Evolutionary conservation across 2,329 filamentous ascomycete species (phyloP).

Genomic region (Diaporthe destruens): DNA sequence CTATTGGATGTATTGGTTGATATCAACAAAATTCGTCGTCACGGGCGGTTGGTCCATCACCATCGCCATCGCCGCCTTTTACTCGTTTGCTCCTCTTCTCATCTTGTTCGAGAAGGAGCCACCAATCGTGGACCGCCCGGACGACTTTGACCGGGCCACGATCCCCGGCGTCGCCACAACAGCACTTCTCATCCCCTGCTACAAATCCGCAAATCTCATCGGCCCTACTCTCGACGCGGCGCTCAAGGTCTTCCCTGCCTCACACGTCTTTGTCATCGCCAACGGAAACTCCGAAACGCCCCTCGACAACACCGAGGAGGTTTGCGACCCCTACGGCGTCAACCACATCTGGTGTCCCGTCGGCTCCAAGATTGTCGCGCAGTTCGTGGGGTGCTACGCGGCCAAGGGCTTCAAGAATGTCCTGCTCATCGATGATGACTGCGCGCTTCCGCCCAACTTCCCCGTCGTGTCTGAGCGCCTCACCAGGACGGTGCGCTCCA

Average conservation of each 20-base stretch:
- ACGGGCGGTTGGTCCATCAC: conserved; percentile 56
- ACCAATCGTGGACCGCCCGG: conserved; percentile 41
- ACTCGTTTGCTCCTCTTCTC: conserved; percentile 43
- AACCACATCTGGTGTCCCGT: conserved; percentile 63
- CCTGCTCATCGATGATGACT: conserved; percentile 64
- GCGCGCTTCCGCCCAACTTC: conserved; percentile 60
- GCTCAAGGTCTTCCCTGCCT: conserved; percentile 58
- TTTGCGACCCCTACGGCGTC: conserved; percentile 58
- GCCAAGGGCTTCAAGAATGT: conserved; percentile 59
- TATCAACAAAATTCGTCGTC: conserved; percentile 55
- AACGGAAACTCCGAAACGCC: conserved; percentile 62
- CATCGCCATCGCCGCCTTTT: conserved; percentile 50
- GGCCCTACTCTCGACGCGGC: conserved; percentile 57
- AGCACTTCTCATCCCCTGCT: conserved; percentile 58
- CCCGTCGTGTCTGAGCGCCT: conserved; percentile 60
- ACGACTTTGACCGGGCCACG: conserved; percentile 35
- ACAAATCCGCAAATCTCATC: conserved; percentile 58
- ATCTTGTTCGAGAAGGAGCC: conserved; percentile 51
- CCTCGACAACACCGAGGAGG: conserved; percentile 60
- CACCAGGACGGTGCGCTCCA: conserved; percentile 55
- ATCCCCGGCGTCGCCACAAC: conserved; percentile 33
- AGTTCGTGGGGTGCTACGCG: conserved; percentile 62
- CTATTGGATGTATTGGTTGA: conserved; percentile 57
- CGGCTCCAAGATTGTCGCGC: conserved; percentile 62
- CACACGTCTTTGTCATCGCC: conserved; percentile 61